phyloP scores from a whole-genome alignment of 768 basidiomycete genomes.

The Candolleomyces eurysporus region DNA sequence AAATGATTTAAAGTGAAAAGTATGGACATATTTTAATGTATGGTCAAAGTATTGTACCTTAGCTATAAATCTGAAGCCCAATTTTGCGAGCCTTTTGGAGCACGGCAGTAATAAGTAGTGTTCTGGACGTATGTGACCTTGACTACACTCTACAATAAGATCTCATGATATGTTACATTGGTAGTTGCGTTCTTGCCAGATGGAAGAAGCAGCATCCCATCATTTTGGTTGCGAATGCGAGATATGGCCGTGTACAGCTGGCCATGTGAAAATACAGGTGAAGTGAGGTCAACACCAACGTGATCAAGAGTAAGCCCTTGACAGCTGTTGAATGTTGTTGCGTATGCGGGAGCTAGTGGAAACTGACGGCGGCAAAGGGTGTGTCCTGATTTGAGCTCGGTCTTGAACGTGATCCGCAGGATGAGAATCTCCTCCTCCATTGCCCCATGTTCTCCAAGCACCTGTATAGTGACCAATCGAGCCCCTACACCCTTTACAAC shows the following conservation, averaged over 20 bases:
- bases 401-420: constrained; percentile 19
- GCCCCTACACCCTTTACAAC: constrained; percentile 26
- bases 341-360: constrained; percentile 37
- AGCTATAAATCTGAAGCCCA: too few species aligned
- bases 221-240: constrained; percentile 9
- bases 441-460: not conserved
- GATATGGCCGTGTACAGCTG: constrained; percentile 24
- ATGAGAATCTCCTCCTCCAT: constrained; percentile 16
- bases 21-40: too few species aligned
- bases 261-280: constrained; percentile 38
- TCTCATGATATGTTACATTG: constrained; percentile 14
- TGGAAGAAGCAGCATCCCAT: constrained; percentile 1
- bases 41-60: too few species aligned
- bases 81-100: too few species aligned
- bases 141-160: not conserved
- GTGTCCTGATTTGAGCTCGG: constrained; percentile 12
- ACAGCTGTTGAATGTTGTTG: constrained; percentile 42
- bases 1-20: too few species aligned
- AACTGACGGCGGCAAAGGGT: constrained; percentile 33
- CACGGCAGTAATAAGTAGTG: too few species aligned
- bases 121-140: too few species aligned
- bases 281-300: constrained; percentile 36
- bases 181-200: not conserved
- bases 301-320: constrained; percentile 24
- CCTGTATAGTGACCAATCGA: not conserved